phyloP scores from a whole-genome alignment of 2,329 filamentous ascomycete species.

The Diaporthe batatas region DNA sequence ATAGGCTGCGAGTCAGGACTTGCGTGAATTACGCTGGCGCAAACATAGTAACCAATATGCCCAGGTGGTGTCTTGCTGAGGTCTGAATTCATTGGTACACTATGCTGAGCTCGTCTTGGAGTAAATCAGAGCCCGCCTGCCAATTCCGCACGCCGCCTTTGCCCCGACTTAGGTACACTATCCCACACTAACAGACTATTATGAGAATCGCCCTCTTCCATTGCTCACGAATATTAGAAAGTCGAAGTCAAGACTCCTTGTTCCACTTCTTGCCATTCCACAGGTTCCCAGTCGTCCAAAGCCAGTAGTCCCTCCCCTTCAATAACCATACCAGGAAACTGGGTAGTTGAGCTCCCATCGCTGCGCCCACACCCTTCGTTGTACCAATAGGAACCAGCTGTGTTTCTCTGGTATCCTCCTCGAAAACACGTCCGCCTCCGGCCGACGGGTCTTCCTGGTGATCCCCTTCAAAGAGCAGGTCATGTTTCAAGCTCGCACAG shows the following conservation, averaged over 20 bases:
- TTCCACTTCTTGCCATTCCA: slow-evolving; percentile 67
- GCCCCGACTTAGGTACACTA: too few species aligned
- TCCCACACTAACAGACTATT: background rate
- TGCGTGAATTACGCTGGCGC: background rate
- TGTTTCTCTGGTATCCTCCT: slow-evolving; percentile 58
- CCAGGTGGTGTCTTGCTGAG: background rate
- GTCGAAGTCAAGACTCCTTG: slow-evolving; percentile 51
- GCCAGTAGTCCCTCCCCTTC: slow-evolving; percentile 65
- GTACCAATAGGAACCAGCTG: slow-evolving; percentile 63
- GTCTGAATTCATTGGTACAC: background rate
- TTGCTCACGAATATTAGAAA: background rate
- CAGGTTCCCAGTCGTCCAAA: slow-evolving; percentile 60
- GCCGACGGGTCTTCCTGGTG: slow-evolving; percentile 37
- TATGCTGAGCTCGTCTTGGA: background rate
- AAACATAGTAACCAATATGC: background rate
- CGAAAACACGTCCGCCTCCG: slow-evolving; percentile 52
- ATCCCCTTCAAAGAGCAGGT: slow-evolving; percentile 57
- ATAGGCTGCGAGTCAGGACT: slow-evolving; percentile 1
- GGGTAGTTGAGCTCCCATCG: slow-evolving; percentile 58
- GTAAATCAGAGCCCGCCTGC: background rate
- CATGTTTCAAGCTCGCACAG: slow-evolving; percentile 62
- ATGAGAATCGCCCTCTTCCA: too few species aligned
- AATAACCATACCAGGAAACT: slow-evolving; percentile 62
- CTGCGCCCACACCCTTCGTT: slow-evolving; percentile 59
- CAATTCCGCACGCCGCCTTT: background rate